Percentiles rank a stretch among this genome's conserved stretches.
Evolutionary conservation across 768 basidiomycete genomes (phyloP).

Genomic region (Leccinum uliginosum): DNA sequence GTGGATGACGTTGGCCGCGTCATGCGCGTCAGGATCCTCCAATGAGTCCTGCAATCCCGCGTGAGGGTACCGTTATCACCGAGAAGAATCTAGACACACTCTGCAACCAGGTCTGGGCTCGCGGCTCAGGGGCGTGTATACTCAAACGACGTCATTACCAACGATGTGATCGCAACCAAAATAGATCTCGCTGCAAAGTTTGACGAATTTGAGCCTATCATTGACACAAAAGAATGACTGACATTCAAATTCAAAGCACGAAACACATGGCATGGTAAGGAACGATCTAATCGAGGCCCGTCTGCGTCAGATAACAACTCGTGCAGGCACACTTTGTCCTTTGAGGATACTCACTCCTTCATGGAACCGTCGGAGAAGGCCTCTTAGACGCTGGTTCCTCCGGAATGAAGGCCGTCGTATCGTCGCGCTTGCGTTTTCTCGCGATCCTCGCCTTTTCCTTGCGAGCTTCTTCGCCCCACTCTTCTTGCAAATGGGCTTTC

Average conservation of each 20-base stretch:
- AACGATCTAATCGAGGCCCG: neutral
- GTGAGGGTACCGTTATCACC: slow-evolving; percentile 23
- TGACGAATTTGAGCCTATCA: neutral
- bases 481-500: slow-evolving; percentile 70
- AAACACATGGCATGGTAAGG: neutral
- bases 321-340: neutral
- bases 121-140: neutral
- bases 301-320: neutral
- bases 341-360: neutral
- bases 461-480: slow-evolving; percentile 53
- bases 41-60: neutral
- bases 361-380: slow-evolving; percentile 2
- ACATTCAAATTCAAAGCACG: slow-evolving; percentile 9
- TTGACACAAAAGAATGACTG: neutral
- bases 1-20: neutral
- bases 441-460: slow-evolving; percentile 39
- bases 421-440: slow-evolving; percentile 38
- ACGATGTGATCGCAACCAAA: neutral
- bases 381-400: slow-evolving; percentile 14
- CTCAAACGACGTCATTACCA: neutral
- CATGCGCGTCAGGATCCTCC: neutral
- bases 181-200: neutral
- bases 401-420: neutral
- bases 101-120: neutral
- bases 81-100: slow-evolving; percentile 24